Conservation (phyloP, 2,329 filamentous ascomycete genomes). For the Biscogniauxia mediterranea region DNA sequence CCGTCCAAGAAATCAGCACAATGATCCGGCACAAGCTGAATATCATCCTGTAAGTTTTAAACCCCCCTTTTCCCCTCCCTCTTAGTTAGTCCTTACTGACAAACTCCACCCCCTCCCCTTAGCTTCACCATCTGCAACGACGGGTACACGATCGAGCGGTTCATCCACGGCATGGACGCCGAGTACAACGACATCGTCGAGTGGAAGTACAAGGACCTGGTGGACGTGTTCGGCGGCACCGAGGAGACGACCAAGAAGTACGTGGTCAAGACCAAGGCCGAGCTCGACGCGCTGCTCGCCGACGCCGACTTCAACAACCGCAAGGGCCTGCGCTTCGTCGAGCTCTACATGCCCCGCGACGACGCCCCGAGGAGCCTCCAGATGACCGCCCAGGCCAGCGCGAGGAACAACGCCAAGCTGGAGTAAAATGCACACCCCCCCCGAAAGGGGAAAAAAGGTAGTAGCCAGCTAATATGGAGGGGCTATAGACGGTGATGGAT, state of each 20-base stretch:
- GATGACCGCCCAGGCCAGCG: constrained; percentile 68
- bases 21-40: constrained; percentile 75
- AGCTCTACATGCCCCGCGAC: constrained; percentile 76
- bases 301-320: constrained; percentile 62
- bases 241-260: constrained; percentile 60
- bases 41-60: constrained; percentile 66
- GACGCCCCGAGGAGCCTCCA: constrained; percentile 72
- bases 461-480: neutral
- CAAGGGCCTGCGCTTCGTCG: constrained; percentile 66
- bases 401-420: constrained; percentile 58
- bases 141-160: constrained; percentile 86
- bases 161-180: constrained; percentile 80
- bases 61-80: neutral
- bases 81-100: neutral
- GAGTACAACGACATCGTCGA: constrained; percentile 76
- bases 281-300: constrained; percentile 64
- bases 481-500: neutral
- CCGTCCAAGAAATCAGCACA: constrained; percentile 78
- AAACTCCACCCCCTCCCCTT: neutral
- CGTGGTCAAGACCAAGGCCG: constrained; percentile 65
- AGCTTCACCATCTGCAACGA: constrained; percentile 84
- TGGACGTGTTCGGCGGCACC: constrained; percentile 63
- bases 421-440: constrained; percentile 12
- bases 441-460: neutral
- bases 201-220: constrained; percentile 72